Conservation (phyloP, 352 stramenopile species). For the Globisporangium megalacanthum region DNA sequence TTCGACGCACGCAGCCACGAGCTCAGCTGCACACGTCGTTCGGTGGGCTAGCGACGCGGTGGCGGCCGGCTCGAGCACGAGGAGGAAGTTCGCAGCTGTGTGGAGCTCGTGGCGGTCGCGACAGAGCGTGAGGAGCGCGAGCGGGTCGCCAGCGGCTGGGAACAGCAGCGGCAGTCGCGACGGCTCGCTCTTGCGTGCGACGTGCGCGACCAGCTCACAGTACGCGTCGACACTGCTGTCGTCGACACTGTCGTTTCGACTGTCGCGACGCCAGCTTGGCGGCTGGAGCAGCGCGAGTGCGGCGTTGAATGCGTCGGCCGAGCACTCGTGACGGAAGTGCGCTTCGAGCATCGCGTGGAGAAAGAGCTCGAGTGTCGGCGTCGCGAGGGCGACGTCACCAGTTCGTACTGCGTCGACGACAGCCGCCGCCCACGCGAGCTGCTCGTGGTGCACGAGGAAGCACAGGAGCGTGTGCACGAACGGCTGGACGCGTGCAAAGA, state of each 20-base stretch:
- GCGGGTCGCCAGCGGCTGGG: conserved; percentile 53
- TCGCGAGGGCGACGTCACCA: conserved; percentile 52
- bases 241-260: conserved; percentile 2
- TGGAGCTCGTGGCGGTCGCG: conserved; percentile 61
- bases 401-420: conserved; percentile 39
- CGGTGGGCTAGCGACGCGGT: conserved; percentile 26
- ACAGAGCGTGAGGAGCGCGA: conserved; percentile 57
- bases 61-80: conserved; percentile 66
- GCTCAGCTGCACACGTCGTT: conserved; percentile 49
- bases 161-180: conserved; percentile 71
- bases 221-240: conserved; percentile 61
- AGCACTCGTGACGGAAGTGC: conserved; percentile 43
- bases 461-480: conserved; percentile 74
- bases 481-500: conserved; percentile 73
- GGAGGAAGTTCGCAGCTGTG: conserved; percentile 78
- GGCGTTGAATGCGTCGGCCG: conserved; percentile 30
- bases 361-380: conserved; percentile 73
- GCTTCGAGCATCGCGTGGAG: conserved; percentile 75
- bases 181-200: conserved; percentile 80
- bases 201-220: conserved; percentile 79
- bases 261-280: not conserved
- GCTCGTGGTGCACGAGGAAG: conserved; percentile 59
- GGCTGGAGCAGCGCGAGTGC: conserved; percentile 52
- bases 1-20: conserved; percentile 67
- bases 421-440: conserved; percentile 46